Percentiles rank a stretch among this genome's conserved stretches.
Conservation (phyloP, 805 yeast genomes). For the Metschnikowia drakensbergensis region DNA sequence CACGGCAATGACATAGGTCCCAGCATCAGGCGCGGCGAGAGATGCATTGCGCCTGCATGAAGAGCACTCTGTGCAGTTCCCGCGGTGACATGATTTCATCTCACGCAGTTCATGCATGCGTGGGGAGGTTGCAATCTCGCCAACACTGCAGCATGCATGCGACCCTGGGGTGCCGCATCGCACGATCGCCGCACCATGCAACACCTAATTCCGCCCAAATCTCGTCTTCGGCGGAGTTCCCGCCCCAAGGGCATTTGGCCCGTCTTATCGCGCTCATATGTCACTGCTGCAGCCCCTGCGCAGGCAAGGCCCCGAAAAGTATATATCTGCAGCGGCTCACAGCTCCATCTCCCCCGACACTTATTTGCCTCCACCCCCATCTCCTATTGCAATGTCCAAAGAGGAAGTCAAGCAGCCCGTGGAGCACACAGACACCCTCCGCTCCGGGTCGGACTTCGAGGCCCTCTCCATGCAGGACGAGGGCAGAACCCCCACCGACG, state of each 20-base stretch:
- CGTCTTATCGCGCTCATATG: background rate
- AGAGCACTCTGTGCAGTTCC: no score
- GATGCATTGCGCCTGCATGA: no score
- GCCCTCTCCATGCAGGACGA: conserved; percentile 21
- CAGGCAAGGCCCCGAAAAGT: no score
- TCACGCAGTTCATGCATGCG: background rate
- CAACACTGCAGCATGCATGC: background rate
- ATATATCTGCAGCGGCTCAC: background rate
- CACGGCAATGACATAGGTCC: no score
- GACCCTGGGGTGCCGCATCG: background rate
- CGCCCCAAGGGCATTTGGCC: conserved; percentile 2
- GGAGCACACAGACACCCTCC: conserved; percentile 5
- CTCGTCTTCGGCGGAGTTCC: background rate
- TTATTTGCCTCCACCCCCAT: background rate
- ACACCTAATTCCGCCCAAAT: no score
- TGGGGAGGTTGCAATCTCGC: conserved; percentile 1
- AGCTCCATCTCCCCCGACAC: background rate
- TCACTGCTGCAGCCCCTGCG: background rate
- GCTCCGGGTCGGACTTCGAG: conserved; percentile 9
- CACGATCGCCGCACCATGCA: background rate
- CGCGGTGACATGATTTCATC: background rate
- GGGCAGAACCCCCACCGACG: conserved; percentile 48
- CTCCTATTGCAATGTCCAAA: conserved; percentile 4
- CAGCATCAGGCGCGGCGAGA: no score
- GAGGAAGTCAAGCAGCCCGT: conserved; percentile 6